These are phyloP conservation scores for Cocos nucifera DNA, from an alignment of 176 grass and related monocot species.

Conservation along the genomic window DNA sequence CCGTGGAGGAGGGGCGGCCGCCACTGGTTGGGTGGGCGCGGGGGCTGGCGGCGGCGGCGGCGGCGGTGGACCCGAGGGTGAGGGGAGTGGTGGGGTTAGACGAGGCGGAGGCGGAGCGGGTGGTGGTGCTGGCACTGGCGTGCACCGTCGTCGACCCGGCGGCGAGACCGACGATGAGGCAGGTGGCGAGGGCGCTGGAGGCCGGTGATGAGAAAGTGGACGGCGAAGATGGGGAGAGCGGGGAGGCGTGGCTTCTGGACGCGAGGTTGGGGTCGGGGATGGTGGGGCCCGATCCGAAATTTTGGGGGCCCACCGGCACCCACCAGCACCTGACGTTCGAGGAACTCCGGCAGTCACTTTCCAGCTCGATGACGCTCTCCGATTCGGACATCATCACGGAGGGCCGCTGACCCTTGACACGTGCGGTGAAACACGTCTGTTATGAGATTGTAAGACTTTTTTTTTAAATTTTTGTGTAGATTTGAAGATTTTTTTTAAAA, in stretches of 20 bases:
- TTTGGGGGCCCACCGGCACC: background rate
- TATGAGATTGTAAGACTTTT: too few relatives aligned
- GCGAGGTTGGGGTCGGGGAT: background rate
- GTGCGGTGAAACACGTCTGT: too few relatives aligned
- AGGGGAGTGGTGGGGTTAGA: background rate
- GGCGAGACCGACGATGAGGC: constrained; percentile 9
- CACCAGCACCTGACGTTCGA: background rate
- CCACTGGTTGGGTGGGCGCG: constrained; percentile 19
- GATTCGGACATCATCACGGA: background rate
- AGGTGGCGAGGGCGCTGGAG: constrained; percentile 3
- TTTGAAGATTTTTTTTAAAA: too few relatives aligned
- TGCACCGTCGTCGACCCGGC: background rate
- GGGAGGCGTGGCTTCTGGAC: constrained; percentile 1
- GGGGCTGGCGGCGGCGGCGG: background rate
- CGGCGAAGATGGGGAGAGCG: background rate
- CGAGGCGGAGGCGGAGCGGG: background rate
- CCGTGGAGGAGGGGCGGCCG: constrained; percentile 8
- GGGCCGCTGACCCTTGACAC: background rate
- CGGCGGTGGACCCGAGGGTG: background rate
- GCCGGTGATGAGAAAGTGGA: background rate
- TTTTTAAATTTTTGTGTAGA: too few relatives aligned
- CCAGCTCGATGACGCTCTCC: background rate
- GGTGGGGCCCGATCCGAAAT: background rate
- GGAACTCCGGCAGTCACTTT: background rate
- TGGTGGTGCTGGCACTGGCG: constrained; percentile 2